A percentile compares a stretch with the other conserved stretches of the same genome.
These are phyloP conservation scores for Apiospora aurea DNA, from an alignment of 2,329 filamentous ascomycete species.

Conservation along the genomic window DNA sequence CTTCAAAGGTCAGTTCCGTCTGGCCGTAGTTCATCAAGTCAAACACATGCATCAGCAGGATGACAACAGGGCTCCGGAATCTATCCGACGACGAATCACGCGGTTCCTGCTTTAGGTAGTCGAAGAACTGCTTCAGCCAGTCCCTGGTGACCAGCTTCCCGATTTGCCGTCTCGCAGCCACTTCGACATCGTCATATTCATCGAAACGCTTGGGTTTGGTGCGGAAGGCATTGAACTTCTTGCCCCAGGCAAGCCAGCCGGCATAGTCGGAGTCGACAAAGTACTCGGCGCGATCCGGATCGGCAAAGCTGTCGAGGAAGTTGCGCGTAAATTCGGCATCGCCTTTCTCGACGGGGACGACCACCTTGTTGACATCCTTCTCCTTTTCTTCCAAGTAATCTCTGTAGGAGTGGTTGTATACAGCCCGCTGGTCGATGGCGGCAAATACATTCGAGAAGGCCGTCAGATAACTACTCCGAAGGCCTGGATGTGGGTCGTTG, in stretches of 20 bases:
- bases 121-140: conserved; percentile 90
- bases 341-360: conserved; percentile 75
- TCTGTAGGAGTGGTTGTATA: conserved; percentile 85
- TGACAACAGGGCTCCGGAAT: conserved; percentile 87
- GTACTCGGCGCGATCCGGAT: conserved; percentile 77
- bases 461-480: conserved; percentile 82
- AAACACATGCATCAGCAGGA: conserved; percentile 88
- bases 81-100: conserved; percentile 81
- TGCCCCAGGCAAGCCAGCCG: conserved; percentile 96
- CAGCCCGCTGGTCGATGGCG: conserved; percentile 84
- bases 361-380: conserved; percentile 76
- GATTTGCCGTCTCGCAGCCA: conserved; percentile 76
- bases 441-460: conserved; percentile 80
- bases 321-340: conserved; percentile 80
- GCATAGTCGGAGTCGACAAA: conserved; percentile 92
- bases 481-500: conserved; percentile 87
- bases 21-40: conserved; percentile 85
- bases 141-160: conserved; percentile 79
- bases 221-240: conserved; percentile 81
- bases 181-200: conserved; percentile 82
- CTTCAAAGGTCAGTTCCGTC: conserved; percentile 81
- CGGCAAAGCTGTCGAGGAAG: conserved; percentile 79
- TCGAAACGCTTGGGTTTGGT: conserved; percentile 73
- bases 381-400: conserved; percentile 87
- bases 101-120: conserved; percentile 95